Evolutionary conservation across 1,139 yeast genomes (phyloP).

Genomic region (Geotrichum armillariae): DNA sequence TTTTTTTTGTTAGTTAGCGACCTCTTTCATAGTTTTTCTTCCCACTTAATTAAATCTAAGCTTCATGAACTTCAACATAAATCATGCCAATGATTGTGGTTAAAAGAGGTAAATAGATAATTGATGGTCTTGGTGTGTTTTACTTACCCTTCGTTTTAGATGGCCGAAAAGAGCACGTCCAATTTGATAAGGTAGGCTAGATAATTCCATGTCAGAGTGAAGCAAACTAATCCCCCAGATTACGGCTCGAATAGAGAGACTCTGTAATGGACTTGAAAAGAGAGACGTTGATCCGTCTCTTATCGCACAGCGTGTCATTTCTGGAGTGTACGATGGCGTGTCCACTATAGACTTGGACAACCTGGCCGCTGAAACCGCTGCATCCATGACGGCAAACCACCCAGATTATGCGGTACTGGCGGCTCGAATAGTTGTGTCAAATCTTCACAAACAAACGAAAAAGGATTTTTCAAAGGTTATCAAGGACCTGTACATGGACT

Average conservation of each 20-base stretch:
- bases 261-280: conserved; percentile 65
- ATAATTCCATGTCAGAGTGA: background rate
- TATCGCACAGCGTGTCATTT: conserved; percentile 66
- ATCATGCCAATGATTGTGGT: conserved; percentile 39
- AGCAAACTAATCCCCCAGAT: conserved; percentile 31
- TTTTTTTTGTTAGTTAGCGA: background rate
- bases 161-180: conserved; percentile 75
- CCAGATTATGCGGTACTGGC: conserved; percentile 87
- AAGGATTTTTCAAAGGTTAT: conserved; percentile 70
- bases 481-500: conserved; percentile 61
- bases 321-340: conserved; percentile 83
- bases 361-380: conserved; percentile 86
- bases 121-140: background rate
- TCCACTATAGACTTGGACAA: conserved; percentile 75
- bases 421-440: conserved; percentile 77
- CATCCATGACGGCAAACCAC: conserved; percentile 83
- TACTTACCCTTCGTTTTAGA: conserved; percentile 31
- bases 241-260: conserved; percentile 51
- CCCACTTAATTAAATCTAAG: background rate
- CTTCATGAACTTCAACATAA: background rate
- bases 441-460: conserved; percentile 75
- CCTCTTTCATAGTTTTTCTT: background rate
- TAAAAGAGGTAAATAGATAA: conserved; percentile 37
- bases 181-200: conserved; percentile 49
- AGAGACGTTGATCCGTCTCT: conserved; percentile 68